Conservation (phyloP, 345 rosid species). For the Eucalyptus erythrocorys region DNA sequence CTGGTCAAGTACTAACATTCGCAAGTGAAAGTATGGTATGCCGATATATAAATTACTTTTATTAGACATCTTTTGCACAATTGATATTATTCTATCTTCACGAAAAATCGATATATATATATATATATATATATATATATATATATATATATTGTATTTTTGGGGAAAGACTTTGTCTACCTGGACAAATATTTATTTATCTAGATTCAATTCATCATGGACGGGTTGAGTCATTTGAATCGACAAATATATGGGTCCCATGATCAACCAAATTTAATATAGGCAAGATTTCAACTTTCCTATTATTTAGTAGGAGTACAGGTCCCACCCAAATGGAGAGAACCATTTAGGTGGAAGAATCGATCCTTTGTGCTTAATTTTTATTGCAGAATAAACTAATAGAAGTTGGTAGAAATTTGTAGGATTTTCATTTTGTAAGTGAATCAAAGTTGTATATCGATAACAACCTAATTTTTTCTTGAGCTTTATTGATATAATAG, state of each 20-base stretch:
- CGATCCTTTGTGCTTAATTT: not conserved
- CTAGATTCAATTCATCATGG: not conserved
- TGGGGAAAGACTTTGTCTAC: not conserved
- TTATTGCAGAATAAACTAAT: not conserved
- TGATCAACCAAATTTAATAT: not conserved
- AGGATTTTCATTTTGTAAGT: not conserved
- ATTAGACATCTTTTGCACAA: not conserved
- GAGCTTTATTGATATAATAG: not conserved
- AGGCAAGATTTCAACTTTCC: not conserved
- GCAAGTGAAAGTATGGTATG: not conserved
- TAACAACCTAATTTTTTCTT: not conserved
- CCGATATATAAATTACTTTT: not conserved
- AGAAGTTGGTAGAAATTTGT: not conserved
- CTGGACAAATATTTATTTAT: not conserved
- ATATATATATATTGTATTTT: not conserved
- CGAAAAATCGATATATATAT: not conserved
- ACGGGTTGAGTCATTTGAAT: not conserved
- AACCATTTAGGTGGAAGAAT: not conserved
- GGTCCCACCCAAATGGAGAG: not conserved
- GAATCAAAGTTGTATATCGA: not conserved
- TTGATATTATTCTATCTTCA: not conserved
- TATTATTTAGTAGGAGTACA: not conserved
- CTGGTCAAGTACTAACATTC: not conserved
- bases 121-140: accelerated
- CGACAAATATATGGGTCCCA: not conserved